Conservation (phyloP, 306 rosid species). For the Abrus precatorius region DNA sequence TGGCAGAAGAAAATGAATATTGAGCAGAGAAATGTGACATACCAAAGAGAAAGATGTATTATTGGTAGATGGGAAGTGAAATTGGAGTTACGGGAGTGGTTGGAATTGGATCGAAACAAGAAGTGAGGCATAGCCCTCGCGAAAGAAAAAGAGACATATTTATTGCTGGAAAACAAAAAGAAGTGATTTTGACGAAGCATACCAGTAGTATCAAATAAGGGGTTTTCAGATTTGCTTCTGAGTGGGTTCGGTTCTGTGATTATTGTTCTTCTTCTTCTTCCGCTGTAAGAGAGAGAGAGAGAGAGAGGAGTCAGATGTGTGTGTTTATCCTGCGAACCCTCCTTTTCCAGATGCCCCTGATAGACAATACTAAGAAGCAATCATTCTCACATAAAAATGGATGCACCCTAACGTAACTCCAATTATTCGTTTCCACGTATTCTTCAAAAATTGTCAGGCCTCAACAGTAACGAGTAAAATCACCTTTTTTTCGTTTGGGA, state of each 20-base stretch:
- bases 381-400: conserved; percentile 24
- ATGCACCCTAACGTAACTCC: neutral
- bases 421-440: conserved; percentile 42
- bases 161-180: conserved; percentile 42
- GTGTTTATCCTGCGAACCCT: conserved; percentile 41
- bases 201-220: conserved; percentile 48
- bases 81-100: conserved; percentile 42
- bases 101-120: conserved; percentile 48
- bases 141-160: conserved; percentile 48
- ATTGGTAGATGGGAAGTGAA: conserved; percentile 29
- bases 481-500: too few relatives aligned
- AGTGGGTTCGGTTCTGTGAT: conserved; percentile 44
- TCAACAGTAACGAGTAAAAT: neutral
- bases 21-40: conserved; percentile 46
- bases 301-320: neutral
- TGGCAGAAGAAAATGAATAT: neutral
- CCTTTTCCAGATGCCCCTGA: conserved; percentile 40
- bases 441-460: neutral
- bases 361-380: neutral
- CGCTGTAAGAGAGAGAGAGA: conserved; percentile 14
- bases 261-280: conserved; percentile 36
- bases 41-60: conserved; percentile 39
- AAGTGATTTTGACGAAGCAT: conserved; percentile 51
- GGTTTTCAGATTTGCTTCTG: conserved; percentile 59
- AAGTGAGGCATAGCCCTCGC: neutral